Conservation (phyloP, 1,284 basidiomycete species). For the Austropuccinia psidii region DNA sequence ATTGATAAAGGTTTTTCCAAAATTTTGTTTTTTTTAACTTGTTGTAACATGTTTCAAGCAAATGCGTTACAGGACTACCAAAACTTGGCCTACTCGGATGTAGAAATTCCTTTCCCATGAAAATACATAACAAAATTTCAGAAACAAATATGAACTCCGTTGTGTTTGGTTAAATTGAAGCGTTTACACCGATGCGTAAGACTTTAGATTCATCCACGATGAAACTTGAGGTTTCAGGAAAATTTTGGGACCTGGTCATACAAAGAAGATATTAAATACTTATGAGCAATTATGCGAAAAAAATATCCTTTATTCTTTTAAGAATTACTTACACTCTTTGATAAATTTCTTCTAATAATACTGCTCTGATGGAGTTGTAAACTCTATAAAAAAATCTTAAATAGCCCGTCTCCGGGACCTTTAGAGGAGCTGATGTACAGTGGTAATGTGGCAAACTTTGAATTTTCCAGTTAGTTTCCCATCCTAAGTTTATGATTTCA, state of each 20-base stretch:
- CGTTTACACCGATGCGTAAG: slow-evolving; percentile 37
- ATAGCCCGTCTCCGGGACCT: slow-evolving; percentile 43
- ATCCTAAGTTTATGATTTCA: background rate
- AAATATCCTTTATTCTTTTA: background rate
- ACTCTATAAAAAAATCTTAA: slow-evolving; percentile 46
- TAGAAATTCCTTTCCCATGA: no score
- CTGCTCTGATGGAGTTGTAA: slow-evolving; percentile 51
- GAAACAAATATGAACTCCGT: no score
- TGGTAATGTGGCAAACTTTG: slow-evolving; percentile 58
- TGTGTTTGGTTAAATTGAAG: slow-evolving; percentile 44
- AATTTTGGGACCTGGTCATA: slow-evolving; percentile 33
- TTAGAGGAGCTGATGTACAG: slow-evolving; percentile 51
- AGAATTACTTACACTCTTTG: slow-evolving; percentile 50
- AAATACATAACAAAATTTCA: no score
- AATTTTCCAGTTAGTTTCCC: background rate
- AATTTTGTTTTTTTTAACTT: no score
- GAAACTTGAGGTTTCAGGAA: slow-evolving; percentile 30
- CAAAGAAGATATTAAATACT: background rate
- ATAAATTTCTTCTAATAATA: slow-evolving; percentile 58
- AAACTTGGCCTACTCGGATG: no score
- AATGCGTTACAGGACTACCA: no score
- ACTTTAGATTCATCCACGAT: slow-evolving; percentile 37
- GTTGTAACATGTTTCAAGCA: no score
- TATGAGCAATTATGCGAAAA: background rate
- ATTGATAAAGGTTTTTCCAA: no score